These are phyloP conservation scores for Buddleja alternifolia DNA, from an alignment of 257 asterid species.

Conservation along the genomic window DNA sequence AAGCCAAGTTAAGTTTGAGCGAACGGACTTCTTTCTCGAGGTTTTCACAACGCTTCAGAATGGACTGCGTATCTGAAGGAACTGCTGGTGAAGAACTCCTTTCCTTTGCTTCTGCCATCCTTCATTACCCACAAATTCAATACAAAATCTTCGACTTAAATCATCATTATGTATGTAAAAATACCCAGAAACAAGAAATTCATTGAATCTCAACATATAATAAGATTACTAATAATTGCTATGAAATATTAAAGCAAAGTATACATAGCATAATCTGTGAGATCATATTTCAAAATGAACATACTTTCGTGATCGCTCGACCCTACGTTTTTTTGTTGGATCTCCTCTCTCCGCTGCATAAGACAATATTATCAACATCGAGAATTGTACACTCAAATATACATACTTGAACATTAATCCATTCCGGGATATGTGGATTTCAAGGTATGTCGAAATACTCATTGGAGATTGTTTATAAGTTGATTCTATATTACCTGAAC, in stretches of 20 bases:
- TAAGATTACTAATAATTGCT: neutral
- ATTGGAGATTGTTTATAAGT: slow-evolving; percentile 16
- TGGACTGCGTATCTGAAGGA: slow-evolving; percentile 79
- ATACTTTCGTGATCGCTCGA: slow-evolving; percentile 87
- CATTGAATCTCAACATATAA: neutral
- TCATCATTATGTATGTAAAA: slow-evolving; percentile 42
- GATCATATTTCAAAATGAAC: slow-evolving; percentile 26
- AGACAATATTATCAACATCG: slow-evolving; percentile 31
- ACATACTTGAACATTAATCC: neutral
- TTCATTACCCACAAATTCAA: slow-evolving; percentile 33
- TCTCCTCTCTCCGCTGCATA: slow-evolving; percentile 82
- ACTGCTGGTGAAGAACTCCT: slow-evolving; percentile 66
- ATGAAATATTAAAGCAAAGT: neutral
- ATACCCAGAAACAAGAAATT: neutral
- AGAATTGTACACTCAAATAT: neutral
- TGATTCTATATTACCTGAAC: slow-evolving; percentile 59
- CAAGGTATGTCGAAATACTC: neutral
- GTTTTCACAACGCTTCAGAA: slow-evolving; percentile 76
- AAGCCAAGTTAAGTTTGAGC: slow-evolving; percentile 82
- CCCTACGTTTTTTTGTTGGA: slow-evolving; percentile 85
- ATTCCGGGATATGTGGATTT: neutral
- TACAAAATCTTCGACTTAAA: no score
- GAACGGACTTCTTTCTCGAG: slow-evolving; percentile 95
- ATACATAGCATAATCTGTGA: neutral
- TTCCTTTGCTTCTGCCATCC: slow-evolving; percentile 97